Base-by-base conservation (phyloP, 192 early-diverging fungal genomes). In the Powellomyces hirtus region DNA sequence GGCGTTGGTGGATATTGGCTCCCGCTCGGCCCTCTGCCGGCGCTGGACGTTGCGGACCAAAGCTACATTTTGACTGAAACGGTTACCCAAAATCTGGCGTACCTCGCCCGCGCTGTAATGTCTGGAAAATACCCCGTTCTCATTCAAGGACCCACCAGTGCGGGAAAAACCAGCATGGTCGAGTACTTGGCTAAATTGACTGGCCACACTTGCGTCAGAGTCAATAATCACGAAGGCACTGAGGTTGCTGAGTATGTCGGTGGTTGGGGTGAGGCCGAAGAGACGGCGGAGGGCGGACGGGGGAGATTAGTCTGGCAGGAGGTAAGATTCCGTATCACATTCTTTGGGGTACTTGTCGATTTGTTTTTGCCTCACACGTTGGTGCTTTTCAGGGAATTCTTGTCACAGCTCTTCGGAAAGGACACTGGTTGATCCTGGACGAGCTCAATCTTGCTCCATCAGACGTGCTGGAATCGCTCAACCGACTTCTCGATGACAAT, bases 161-260 rank as follows among this genome's bases (percentile, higher is more conserved):
- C 91, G 42, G 97, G 97, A 55, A 99, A 99, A 76, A 99, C 97
- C 0, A 92, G 89, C 62, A 98, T 99, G 92, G 91, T 99, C 57
- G 93, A 98, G 73, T 94, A 95, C 62, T 75, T 99, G 62, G 97
- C 97, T 14, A 88, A 91, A 45, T 62, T 79, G 16, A 91, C 94
- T 0, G 94, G 94, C n/a, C 96, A 97, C 77, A 78, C 79, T 14
- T 97, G 98, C 77, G 92, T 99, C 26, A 89, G 97, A 42, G 94
- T 99, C 73, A 99, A 99, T 77, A 98, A 99, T 75, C 97, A 99
- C 79, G 96, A 97, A 77, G 95, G 97, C 74, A 99, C 97, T 1
- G 97, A 99, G 72, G 67, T 99, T 69, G 94, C 97, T 75, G 96
- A 98, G 77, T 99, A 98, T 72, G 79, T 99, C 36, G 97, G 97